phyloP scores from a whole-genome alignment of 208 protist genomes.

The Trypanosoma caninum region DNA sequence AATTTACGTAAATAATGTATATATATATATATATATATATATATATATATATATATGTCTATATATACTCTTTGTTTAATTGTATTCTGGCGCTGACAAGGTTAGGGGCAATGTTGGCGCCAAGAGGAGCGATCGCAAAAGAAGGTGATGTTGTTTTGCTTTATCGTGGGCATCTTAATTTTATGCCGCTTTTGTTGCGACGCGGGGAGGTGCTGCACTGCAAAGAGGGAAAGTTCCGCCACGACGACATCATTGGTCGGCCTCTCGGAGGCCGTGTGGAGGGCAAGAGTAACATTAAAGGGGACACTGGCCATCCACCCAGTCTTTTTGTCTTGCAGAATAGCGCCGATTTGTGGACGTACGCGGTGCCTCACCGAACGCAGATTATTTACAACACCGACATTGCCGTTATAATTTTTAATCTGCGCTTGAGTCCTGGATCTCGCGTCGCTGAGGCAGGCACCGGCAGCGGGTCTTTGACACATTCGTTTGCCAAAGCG shows the following conservation, averaged over 20 bases:
- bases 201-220: slow-evolving; percentile 69
- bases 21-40: no score
- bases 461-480: slow-evolving; percentile 89
- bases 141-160: slow-evolving; percentile 78
- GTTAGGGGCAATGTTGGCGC: slow-evolving; percentile 33
- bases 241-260: slow-evolving; percentile 81
- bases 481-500: slow-evolving; percentile 74
- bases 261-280: slow-evolving; percentile 54
- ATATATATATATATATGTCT: not conserved
- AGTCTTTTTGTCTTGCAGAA: slow-evolving; percentile 70
- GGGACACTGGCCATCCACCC: slow-evolving; percentile 36
- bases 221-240: slow-evolving; percentile 75
- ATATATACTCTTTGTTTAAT: not conserved
- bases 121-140: slow-evolving; percentile 45
- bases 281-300: slow-evolving; percentile 58
- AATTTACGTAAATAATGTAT: no score
- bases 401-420: slow-evolving; percentile 81
- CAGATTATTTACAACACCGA: slow-evolving; percentile 93
- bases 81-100: not conserved
- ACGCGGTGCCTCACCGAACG: slow-evolving; percentile 86
- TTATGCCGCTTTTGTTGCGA: slow-evolving; percentile 63
- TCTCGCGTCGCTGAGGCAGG: slow-evolving; percentile 84
- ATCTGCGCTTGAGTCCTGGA: slow-evolving; percentile 72
- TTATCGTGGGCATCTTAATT: slow-evolving; percentile 58
- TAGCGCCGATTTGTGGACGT: slow-evolving; percentile 89